A percentile compares a stretch with the other conserved stretches of the same genome.
These are phyloP conservation scores for Passalora sequoiae DNA, from an alignment of 2,329 filamentous ascomycete species.

Conservation along the genomic window DNA sequence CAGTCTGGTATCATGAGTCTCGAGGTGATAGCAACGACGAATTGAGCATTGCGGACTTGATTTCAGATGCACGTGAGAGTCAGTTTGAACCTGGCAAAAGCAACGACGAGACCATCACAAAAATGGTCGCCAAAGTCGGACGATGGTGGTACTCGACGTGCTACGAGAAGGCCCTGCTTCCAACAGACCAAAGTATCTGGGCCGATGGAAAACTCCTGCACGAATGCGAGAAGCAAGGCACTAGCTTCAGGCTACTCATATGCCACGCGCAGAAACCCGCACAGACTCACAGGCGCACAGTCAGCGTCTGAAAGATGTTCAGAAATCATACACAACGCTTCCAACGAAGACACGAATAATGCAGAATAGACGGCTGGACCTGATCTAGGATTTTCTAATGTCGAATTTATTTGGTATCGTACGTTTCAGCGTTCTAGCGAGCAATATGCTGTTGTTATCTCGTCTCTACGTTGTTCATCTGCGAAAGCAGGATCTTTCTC, in stretches of 20 bases:
- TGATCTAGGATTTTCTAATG: conserved; percentile 2
- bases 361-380: conserved; percentile 9
- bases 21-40: conserved; percentile 10
- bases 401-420: background rate
- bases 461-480: background rate
- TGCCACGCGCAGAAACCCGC: conserved; percentile 80
- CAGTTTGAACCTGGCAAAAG: conserved; percentile 30
- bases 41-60: conserved; percentile 27
- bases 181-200: conserved; percentile 66
- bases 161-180: conserved; percentile 61
- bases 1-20: conserved; percentile 9
- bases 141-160: conserved; percentile 96
- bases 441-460: background rate
- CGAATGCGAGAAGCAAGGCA: conserved; percentile 82
- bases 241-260: conserved; percentile 84
- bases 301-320: conserved; percentile 41
- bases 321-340: background rate
- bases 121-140: conserved; percentile 85
- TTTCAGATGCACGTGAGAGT: conserved; percentile 47
- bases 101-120: conserved; percentile 78
- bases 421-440: conserved; percentile 10
- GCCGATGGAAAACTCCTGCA: conserved; percentile 65
- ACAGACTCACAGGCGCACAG: conserved; percentile 43
- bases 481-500: background rate
- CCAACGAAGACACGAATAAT: conserved; percentile 4